Evolutionary conservation across 371 early-diverging fungal genomes (phyloP).

Genomic region (Dinochytrium kinnereticum): DNA sequence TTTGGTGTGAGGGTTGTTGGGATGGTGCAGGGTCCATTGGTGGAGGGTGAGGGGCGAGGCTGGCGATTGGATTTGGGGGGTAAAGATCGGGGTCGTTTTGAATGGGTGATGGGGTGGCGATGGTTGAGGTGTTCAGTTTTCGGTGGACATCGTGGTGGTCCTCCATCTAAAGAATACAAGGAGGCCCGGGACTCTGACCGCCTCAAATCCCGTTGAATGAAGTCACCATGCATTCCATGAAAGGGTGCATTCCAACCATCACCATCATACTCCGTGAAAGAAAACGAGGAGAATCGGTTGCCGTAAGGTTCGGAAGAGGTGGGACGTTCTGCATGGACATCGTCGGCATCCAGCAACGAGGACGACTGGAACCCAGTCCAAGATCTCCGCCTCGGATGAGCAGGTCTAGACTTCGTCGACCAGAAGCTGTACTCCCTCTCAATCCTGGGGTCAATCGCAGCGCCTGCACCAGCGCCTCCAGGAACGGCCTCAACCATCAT

Average conservation of each 20-base stretch:
- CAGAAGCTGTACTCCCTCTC: constrained; percentile 11
- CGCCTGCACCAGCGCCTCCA: not conserved
- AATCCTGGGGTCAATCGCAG: not conserved
- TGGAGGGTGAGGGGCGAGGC: not conserved
- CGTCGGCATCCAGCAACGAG: not conserved
- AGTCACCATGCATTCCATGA: no score
- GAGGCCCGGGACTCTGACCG: not conserved
- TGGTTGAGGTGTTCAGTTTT: not conserved
- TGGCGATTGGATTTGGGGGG: not conserved
- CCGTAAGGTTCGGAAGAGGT: not conserved
- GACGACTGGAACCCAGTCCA: not conserved
- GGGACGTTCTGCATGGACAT: not conserved
- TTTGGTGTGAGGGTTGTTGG: no score
- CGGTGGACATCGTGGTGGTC: not conserved
- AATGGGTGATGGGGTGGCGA: not conserved
- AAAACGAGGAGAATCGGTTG: not conserved
- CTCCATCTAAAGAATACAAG: not conserved
- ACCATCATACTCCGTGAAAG: no score
- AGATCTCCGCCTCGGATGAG: constrained; percentile 5
- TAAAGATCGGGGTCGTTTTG: not conserved
- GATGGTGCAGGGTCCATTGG: no score
- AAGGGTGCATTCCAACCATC: no score
- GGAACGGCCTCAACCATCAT: no score
- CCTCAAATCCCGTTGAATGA: no score
- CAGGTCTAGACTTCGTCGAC: not conserved